A percentile compares a stretch with the other conserved stretches of the same genome.
Evolutionary conservation across 805 yeast species (phyloP).

Genomic region (Clavispora fructus): DNA sequence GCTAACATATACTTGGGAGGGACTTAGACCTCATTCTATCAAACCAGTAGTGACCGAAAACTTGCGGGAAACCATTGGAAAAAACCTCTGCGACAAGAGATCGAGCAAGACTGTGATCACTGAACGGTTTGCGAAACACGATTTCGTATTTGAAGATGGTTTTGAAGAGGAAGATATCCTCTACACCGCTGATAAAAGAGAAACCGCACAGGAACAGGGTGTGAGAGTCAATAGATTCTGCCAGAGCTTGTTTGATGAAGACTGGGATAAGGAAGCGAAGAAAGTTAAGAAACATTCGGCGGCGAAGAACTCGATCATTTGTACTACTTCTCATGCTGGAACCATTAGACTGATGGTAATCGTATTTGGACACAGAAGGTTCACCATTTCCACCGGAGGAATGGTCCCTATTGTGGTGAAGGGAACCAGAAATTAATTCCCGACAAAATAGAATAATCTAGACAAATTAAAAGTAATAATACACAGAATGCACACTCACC

Average conservation of each 20-base stretch:
- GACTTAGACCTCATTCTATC: slow-evolving; percentile 18
- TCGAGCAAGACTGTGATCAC: slow-evolving; percentile 33
- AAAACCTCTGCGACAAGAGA: slow-evolving; percentile 57
- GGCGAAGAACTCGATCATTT: slow-evolving; percentile 24
- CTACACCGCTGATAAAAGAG: slow-evolving; percentile 43
- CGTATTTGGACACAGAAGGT: slow-evolving; percentile 50
- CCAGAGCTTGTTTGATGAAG: slow-evolving; percentile 26
- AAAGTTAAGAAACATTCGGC: slow-evolving; percentile 21
- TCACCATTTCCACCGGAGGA: slow-evolving; percentile 61
- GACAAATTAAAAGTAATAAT: too few relatives aligned
- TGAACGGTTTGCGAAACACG: slow-evolving; percentile 28
- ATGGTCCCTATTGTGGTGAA: slow-evolving; percentile 55
- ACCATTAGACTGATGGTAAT: slow-evolving; percentile 49
- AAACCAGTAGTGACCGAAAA: slow-evolving; percentile 36
- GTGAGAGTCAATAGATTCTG: slow-evolving; percentile 44
- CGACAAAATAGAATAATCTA: not conserved
- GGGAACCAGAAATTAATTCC: slow-evolving; percentile 22
- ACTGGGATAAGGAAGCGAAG: slow-evolving; percentile 10
- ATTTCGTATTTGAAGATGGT: slow-evolving; percentile 39
- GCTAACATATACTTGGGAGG: slow-evolving; percentile 46
- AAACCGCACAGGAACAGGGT: slow-evolving; percentile 45
- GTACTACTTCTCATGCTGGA: slow-evolving; percentile 58
- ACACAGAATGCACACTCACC: too few relatives aligned
- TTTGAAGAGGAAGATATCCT: slow-evolving; percentile 46
- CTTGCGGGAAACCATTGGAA: slow-evolving; percentile 58